Evolutionary conservation across 1,139 yeast species (phyloP), one percentile per base, ranked within the genome.

Genomic region (Geotrichum klebahnii): DNA sequence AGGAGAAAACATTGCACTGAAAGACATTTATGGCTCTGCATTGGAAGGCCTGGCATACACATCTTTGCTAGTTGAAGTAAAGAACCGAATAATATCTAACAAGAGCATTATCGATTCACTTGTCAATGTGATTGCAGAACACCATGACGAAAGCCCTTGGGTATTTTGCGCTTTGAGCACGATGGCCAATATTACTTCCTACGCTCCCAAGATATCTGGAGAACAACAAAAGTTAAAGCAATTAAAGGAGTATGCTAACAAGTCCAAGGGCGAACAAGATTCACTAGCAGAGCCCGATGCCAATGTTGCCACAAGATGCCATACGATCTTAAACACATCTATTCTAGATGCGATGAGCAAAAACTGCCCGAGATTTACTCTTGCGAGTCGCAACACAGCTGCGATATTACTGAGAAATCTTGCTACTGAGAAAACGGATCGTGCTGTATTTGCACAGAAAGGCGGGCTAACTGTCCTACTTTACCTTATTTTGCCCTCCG

Each of bases 1-100:
- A 16, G 52, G 48, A 22, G 53, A 48, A 32, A 48, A 52, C 20
- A 40, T 42, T 24, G 43, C 46, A 19, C 19, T 43, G 3, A 44
- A 46, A 26, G 44, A 48, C 44, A 39, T 39, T 3, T 56, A 55
- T 39, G 58, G 61, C 36, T 54, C 58, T 12, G 70, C 71, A 2
- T 45, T 69, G 31, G 74, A 70, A 51, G 73, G 72, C 1, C 61
- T 70, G 31, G 71, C 72, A 2, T 66, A 67, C 50, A 63, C 73
- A 2, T 62, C 71, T 3, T 42, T 64, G 22, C 53, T 66, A 22
- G 54, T 62, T 3, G 51, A 58, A 12, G 70, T 68, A 33, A 65
- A 67, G 46, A 42, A 51, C 42, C 55, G 65, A n/a, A 32, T 64
- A n/a, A 55, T 53, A 20, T 51, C 48, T 1, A 59, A 62, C 44